A percentile compares a stretch with the other conserved stretches of the same genome.
These are phyloP conservation scores for Neurospora sp. DNA, from an alignment of 495 filamentous ascomycete species.

Conservation along the genomic window DNA sequence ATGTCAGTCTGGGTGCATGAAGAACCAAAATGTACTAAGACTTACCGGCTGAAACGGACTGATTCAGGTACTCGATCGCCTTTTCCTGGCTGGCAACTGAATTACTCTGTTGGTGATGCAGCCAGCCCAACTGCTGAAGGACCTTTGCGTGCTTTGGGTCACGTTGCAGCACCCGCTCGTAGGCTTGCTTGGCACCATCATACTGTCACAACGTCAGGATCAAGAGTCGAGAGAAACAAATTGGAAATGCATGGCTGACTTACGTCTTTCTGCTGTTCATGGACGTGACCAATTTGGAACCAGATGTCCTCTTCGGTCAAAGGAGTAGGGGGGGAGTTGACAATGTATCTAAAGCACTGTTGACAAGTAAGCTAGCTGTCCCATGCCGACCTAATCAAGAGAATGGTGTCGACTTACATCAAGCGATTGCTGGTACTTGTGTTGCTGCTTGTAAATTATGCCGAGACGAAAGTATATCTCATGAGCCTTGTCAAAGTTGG, in stretches of 20 bases:
- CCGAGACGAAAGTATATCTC: conserved; percentile 98
- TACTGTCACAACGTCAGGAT: conserved; percentile 51
- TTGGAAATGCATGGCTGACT: conserved; percentile 24
- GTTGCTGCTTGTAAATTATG: conserved; percentile 98
- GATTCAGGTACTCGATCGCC: conserved; percentile 94
- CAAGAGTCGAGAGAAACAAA: conserved; percentile 3
- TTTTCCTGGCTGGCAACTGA: conserved; percentile 85
- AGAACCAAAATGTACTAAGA: conserved; percentile 6
- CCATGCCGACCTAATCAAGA: conserved; percentile 4
- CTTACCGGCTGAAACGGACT: conserved; percentile 89
- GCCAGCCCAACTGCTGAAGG: conserved; percentile 94
- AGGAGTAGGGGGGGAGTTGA: conserved; percentile 82
- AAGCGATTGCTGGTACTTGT: conserved; percentile 84
- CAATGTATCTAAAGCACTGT: conserved; percentile 97
- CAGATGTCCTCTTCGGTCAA: conserved; percentile 98
- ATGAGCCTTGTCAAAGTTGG: conserved; percentile 96
- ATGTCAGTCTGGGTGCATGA: conserved; percentile 4
- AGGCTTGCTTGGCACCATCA: conserved; percentile 82
- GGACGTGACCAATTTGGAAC: conserved; percentile 99
- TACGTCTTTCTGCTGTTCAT: conserved; percentile 98
- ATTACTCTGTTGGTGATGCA: conserved; percentile 90
- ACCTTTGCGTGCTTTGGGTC: conserved; percentile 98
- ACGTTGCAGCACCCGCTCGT: conserved; percentile 84
- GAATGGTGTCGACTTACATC: conserved; percentile 50
- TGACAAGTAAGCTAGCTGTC: conserved; percentile 17